Evolutionary conservation across 352 stramenopile genomes (phyloP), one percentile per base, ranked within the genome.

Genomic region (Phytophthora idaei): DNA sequence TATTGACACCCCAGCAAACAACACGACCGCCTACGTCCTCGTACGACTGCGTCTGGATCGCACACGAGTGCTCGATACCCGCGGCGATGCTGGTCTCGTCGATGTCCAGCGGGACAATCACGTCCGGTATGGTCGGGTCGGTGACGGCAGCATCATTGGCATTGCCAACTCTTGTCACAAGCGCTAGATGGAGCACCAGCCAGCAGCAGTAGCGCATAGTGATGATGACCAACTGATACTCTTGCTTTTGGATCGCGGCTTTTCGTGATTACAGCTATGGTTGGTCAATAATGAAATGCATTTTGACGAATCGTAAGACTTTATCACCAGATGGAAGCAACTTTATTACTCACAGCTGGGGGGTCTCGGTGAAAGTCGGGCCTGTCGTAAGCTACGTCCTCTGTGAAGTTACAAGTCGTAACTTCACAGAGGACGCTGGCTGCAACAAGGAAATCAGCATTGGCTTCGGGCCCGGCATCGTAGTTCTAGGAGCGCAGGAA

Each of bases 41-140:
- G 41, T 80, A 77, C 5, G 83, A 87, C 53, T 79, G 56, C 21
- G 80, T 86, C 41, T 91, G 70, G 62, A 95, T 92, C 31, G 87
- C 87, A 51, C 87, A 95, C 50, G 87, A 90, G 71, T 95, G 87
- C 46, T 89, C 81, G 62, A 92, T 85, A 60, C 87, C 87, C 1
- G 83, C 83, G 2, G 85, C 85, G 57, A 94, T 86, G 41, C 71
- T 90, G 36, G 77, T 91, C 60, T 93, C 87, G 50, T 92, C 85
- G 49, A 90, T 87, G 51, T 94, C 86, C 58, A 89, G 51, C n/a
- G 87, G 80, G 31, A 71, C 71, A 39, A 90, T 66, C 3, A 74
- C 45, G 29, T 66, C 63, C 6, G 47, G 25, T 4, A 69, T 4
- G 9, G 17, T 12, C 10, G 52, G 14, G 4, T 67, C 58, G 12